A percentile compares a stretch with the other conserved stretches of the same genome.
Evolutionary conservation across 2,329 filamentous ascomycete genomes (phyloP).

Genomic region (Fusarium sp.): DNA sequence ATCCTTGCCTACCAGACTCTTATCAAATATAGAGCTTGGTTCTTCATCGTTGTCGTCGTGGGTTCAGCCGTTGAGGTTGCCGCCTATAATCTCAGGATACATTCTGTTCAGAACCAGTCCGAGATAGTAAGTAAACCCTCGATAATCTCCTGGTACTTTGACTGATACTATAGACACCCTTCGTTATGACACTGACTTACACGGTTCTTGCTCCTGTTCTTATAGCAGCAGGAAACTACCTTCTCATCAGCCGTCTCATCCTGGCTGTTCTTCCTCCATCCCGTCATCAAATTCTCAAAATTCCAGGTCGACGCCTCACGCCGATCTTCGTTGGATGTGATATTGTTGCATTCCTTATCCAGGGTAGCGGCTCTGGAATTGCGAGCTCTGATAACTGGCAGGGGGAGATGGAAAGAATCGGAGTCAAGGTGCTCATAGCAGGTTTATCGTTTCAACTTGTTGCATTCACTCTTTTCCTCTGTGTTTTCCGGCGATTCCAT

Average conservation of each 20-base stretch:
- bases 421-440: conserved; percentile 55
- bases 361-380: conserved; percentile 58
- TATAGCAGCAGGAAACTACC: conserved; percentile 62
- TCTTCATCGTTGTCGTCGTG: conserved; percentile 57
- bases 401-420: conserved; percentile 52
- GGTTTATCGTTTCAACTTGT: conserved; percentile 56
- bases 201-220: conserved; percentile 63
- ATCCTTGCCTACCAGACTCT: conserved; percentile 56
- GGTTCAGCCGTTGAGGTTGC: conserved; percentile 56
- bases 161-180: conserved; percentile 47
- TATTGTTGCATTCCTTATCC: conserved; percentile 57
- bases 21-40: conserved; percentile 55
- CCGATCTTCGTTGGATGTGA: conserved; percentile 60
- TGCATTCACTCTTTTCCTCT: conserved; percentile 55
- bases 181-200: conserved; percentile 53
- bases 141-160: too few relatives aligned
- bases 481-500: conserved; percentile 55
- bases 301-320: conserved; percentile 55
- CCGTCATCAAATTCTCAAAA: conserved; percentile 51
- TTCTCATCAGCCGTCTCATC: conserved; percentile 62
- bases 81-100: conserved; percentile 54
- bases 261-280: conserved; percentile 50
- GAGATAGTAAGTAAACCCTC: conserved; percentile 47
- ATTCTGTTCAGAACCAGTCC: conserved; percentile 51
- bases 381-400: conserved; percentile 57